Evolutionary conservation across 129 eudicot genomes (phyloP), one percentile per base, ranked within the genome.

Genomic region (Tagetes patula): DNA sequence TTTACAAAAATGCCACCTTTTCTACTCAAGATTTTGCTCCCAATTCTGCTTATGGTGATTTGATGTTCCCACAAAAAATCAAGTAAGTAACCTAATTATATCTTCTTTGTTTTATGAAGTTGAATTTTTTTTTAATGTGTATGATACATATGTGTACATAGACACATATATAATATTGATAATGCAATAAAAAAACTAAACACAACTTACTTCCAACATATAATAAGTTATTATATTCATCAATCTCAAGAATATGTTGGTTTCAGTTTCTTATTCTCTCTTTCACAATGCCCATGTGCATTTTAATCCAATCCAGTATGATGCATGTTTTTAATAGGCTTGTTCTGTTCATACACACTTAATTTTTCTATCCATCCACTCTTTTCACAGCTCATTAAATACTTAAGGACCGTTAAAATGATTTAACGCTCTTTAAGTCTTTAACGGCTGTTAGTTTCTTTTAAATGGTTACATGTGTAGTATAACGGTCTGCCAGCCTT

Each of bases 251-350:
- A 55, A 27, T 45, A 78, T 65, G 73, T 66, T 56, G 65, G 27
- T 72, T 53, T 72, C 43, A 52, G 77, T 71, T 78, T 78, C 82
- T 71, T 71, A 78, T 78, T 71, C 82, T 72, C 62, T 33, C 82
- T 62, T 78, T 58, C 72, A 77, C 64, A 77, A 77, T n/a, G 45
- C 66, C 77, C 82, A 78, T 78, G 77, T 63, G 72, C 82, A 62
- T 62, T 71, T 71, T 45, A 52, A 78, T 71, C 76, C 71, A 70
- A 42, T 77, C 20, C 60, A 31, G 40, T 70, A 48, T 46, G 27
- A 20, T 20, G 27, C 27, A 20, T 20, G 27, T 20, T 20, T 20
- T 20, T 20, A 20, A 20, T 20, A 20, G 27, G 27, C 27, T 20
- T 20, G 27, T 20, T 20, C 27, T 20, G 27, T 20, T 20, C 27